Percentiles rank a stretch among this genome's conserved stretches.
These are phyloP conservation scores for Alloascoidea africana DNA, from an alignment of 805 yeast species.

Conservation along the genomic window DNA sequence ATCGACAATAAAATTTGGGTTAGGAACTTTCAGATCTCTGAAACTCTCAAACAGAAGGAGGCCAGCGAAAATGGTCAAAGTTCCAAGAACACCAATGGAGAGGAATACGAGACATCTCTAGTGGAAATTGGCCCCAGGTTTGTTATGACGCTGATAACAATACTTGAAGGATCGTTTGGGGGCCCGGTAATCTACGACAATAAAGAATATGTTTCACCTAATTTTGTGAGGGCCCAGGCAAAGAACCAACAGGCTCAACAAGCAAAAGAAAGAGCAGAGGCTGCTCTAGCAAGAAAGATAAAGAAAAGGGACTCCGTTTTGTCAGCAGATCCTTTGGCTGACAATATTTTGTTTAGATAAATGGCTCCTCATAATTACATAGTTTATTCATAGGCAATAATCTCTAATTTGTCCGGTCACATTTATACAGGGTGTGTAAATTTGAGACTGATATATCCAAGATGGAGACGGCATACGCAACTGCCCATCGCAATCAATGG, in stretches of 20 bases:
- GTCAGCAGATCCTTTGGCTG: constrained; percentile 70
- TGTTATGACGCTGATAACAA: constrained; percentile 80
- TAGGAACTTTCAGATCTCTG: constrained; percentile 82
- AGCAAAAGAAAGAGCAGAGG: constrained; percentile 67
- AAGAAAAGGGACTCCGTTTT: constrained; percentile 62
- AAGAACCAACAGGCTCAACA: constrained; percentile 68
- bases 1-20: constrained; percentile 94
- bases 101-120: constrained; percentile 49
- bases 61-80: constrained; percentile 31
- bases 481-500: no score
- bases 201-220: constrained; percentile 93
- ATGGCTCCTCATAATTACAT: constrained; percentile 8
- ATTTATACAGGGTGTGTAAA: no score
- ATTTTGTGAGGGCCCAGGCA: constrained; percentile 80
- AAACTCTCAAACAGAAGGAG: constrained; percentile 37
- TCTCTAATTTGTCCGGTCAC: no score
- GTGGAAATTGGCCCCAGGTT: constrained; percentile 96
- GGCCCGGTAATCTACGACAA: constrained; percentile 97
- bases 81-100: constrained; percentile 13
- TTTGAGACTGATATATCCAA: no score
- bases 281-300: constrained; percentile 61
- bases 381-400: no score
- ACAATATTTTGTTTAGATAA: constrained; percentile 56
- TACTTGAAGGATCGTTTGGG: constrained; percentile 92
- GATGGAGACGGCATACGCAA: no score